Percentiles rank a stretch among this genome's conserved stretches.
These are phyloP conservation scores for Silene coronaria DNA, from an alignment of 179 eudicot genomes.

Conservation along the genomic window DNA sequence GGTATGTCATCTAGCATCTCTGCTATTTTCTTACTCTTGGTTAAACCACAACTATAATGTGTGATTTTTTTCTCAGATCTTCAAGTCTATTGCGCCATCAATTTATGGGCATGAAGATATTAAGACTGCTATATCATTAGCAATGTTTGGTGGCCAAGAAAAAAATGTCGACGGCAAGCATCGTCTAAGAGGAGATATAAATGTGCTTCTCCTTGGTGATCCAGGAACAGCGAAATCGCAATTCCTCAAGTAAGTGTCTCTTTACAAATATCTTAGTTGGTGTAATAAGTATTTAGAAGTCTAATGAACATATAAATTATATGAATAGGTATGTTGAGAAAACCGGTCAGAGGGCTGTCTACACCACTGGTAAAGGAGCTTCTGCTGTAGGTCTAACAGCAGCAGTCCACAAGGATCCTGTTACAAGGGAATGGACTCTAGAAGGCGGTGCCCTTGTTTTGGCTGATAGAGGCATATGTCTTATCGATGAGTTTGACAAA, in stretches of 20 bases:
- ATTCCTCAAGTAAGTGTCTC: conserved; percentile 67
- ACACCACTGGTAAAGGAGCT: conserved; percentile 97
- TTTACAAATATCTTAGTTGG: neutral
- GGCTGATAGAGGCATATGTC: conserved; percentile 93
- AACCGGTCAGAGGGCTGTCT: conserved; percentile 93
- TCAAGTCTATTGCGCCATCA: conserved; percentile 96
- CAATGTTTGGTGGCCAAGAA: conserved; percentile 97
- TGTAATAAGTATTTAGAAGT: neutral
- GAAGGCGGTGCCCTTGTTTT: conserved; percentile 98
- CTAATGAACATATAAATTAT: neutral
- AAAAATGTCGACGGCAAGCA: conserved; percentile 93
- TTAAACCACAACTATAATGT: neutral
- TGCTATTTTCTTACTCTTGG: neutral
- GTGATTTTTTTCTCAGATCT: conserved; percentile 37
- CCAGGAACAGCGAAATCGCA: conserved; percentile 98
- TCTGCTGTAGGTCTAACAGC: conserved; percentile 99
- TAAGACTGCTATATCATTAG: conserved; percentile 92
- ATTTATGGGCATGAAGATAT: conserved; percentile 96
- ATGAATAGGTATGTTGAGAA: conserved; percentile 75
- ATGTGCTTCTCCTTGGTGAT: conserved; percentile 89
- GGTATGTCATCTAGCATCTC: conserved; percentile 31
- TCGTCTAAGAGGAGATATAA: conserved; percentile 84
- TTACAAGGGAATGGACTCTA: conserved; percentile 95
- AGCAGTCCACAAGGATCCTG: conserved; percentile 97
- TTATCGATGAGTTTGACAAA: conserved; percentile 95